phyloP scores from a whole-genome alignment of 352 stramenopile genomes.

The Halophytophthora polymorphica region DNA sequence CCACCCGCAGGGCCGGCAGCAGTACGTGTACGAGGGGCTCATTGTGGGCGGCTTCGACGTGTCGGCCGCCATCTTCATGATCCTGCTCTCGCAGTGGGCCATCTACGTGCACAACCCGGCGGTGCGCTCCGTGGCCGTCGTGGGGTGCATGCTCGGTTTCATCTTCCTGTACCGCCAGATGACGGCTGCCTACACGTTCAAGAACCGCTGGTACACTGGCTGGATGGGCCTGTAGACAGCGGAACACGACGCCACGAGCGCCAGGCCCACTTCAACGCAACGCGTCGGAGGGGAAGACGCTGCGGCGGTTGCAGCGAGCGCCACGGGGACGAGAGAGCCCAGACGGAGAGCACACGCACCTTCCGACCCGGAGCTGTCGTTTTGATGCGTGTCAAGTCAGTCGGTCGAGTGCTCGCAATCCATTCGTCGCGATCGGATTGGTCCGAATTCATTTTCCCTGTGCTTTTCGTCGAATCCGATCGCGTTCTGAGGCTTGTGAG shows the following conservation, averaged over 20 bases:
- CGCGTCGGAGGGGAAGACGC: not conserved
- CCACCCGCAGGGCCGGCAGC: slow-evolving; percentile 75
- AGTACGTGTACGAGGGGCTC: slow-evolving; percentile 83
- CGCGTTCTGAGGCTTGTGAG: not conserved
- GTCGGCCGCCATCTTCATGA: slow-evolving; percentile 60
- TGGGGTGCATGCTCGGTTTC: slow-evolving; percentile 63
- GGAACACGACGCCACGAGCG: too few species aligned
- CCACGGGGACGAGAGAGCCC: too few species aligned
- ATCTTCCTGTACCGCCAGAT: slow-evolving; percentile 85
- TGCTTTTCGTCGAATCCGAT: too few species aligned
- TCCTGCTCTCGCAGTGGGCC: slow-evolving; percentile 81
- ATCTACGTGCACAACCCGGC: slow-evolving; percentile 63
- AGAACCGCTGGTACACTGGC: slow-evolving; percentile 88
- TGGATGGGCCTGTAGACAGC: slow-evolving; percentile 82
- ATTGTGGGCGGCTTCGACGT: slow-evolving; percentile 77
- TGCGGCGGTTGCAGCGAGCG: too few species aligned
- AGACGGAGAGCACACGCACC: too few species aligned
- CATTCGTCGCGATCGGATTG: too few species aligned
- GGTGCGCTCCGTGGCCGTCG: slow-evolving; percentile 55
- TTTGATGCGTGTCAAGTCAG: too few species aligned
- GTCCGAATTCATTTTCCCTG: too few species aligned
- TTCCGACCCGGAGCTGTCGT: too few species aligned
- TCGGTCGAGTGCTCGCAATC: too few species aligned
- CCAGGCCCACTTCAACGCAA: too few species aligned
- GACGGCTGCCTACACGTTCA: slow-evolving; percentile 82